Evolutionary conservation across 2,329 filamentous ascomycete genomes (phyloP).

Genomic region (Dryadomyces quercus-mongolicae): DNA sequence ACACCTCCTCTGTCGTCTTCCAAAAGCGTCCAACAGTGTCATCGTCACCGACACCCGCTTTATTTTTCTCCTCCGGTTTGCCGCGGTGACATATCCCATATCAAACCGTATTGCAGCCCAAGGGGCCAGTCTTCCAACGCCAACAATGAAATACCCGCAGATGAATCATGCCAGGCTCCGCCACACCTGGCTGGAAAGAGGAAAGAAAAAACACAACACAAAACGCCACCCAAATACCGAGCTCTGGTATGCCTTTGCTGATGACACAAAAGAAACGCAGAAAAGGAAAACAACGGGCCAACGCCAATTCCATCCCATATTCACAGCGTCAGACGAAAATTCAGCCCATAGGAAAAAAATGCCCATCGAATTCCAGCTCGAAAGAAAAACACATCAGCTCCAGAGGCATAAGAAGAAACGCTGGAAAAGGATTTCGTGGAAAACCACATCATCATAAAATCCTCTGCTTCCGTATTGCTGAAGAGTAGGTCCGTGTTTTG

Average conservation of each 20-base stretch:
- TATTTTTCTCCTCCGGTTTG: neutral
- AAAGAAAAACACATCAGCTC: neutral
- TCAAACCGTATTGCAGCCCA: neutral
- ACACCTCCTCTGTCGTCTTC: neutral
- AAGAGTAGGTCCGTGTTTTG: neutral
- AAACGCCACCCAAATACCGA: neutral
- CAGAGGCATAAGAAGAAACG: neutral
- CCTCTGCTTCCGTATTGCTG: neutral
- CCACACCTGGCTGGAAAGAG: neutral
- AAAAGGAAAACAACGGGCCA: neutral
- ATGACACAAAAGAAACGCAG: neutral
- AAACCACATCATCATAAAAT: neutral
- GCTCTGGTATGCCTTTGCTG: neutral
- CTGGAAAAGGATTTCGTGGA: neutral
- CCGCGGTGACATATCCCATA: neutral
- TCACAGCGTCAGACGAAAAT: neutral
- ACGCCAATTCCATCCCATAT: neutral
- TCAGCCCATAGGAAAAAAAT: neutral
- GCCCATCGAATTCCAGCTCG: neutral
- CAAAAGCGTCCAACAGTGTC: neutral
- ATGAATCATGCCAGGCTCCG: neutral
- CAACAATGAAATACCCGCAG: neutral
- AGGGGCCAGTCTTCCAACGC: slow-evolving; percentile 5
- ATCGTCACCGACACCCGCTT: neutral
- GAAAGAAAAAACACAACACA: neutral